Conservation (phyloP, 2,329 filamentous ascomycete species). For the Neofusicoccum kwambonambiense region DNA sequence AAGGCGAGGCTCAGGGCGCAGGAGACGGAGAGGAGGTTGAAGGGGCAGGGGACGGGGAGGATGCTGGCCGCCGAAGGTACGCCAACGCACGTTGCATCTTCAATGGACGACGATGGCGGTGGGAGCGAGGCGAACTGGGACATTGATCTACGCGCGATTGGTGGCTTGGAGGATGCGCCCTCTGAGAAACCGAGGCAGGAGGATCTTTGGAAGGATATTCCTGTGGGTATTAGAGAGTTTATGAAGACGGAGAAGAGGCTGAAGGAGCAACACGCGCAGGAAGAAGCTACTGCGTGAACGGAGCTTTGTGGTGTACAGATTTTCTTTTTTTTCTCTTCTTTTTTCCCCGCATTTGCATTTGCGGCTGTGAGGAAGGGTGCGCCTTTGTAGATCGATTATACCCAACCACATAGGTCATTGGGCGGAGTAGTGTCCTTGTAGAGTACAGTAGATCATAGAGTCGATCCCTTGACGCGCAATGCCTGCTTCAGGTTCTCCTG, state of each 20-base stretch:
- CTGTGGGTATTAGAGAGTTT: conserved; percentile 91
- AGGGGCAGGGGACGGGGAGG: conserved; percentile 32
- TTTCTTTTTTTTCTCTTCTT: neutral
- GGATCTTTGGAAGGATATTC: conserved; percentile 75
- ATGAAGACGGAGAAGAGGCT: conserved; percentile 95
- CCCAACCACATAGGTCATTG: neutral
- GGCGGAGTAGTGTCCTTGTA: neutral
- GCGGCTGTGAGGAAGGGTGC: neutral
- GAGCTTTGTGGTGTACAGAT: neutral
- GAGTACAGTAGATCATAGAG: conserved; percentile 6
- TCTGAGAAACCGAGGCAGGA: conserved; percentile 47
- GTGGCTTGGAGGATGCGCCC: conserved; percentile 9
- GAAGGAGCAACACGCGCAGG: conserved; percentile 68
- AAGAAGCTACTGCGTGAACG: conserved; percentile 41
- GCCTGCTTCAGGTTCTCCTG: neutral
- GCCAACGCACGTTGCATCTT: conserved; percentile 52
- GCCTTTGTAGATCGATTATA: conserved; percentile 5
- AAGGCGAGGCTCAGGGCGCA: conserved; percentile 52
- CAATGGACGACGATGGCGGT: conserved; percentile 79
- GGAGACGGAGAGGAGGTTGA: conserved; percentile 37
- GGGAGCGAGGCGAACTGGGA: conserved; percentile 70
- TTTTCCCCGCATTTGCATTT: neutral
- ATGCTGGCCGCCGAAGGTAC: conserved; percentile 38
- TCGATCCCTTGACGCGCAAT: neutral
- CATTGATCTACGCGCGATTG: conserved; percentile 32